Base-by-base conservation (phyloP, 2,329 filamentous ascomycete species). In the Colletotrichum sp. region DNA sequence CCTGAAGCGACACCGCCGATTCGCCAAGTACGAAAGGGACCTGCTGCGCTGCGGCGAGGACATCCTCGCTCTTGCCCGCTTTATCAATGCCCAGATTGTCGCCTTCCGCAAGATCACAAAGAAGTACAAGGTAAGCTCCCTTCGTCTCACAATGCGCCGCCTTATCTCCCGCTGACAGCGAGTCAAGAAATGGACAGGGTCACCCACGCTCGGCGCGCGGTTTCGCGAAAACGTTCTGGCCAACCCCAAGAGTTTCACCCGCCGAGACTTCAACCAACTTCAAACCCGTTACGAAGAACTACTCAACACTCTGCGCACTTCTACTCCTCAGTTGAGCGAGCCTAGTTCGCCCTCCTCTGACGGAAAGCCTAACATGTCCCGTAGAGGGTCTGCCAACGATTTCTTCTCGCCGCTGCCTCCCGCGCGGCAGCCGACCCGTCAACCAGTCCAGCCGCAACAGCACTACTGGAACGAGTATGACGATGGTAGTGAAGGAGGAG, bases 381-480 rank as follows among this genome's bases (percentile, higher is more conserved):
- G 72, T 72, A 75, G 68, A 70, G 73, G 34, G 62, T 74, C 62
- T 65, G 59, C 58, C 62, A 58, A 71, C n/a, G 68, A 70, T 2
- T 68, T 74, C 58, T 72, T 72, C 29, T 18, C 69, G 24, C 69
- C 72, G 8, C 36, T 74, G 54, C 72, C 72, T 11, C 72, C 72
- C 8, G 29, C 64, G 16, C 57, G 29, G 24, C 55, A 66, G 24
- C 43, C 82, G 4, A 79, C 81, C 12, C 77, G 82, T 7, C 72
- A 77, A 16, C 74, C 76, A 8, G 43, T 58, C n/a, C 78, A 72
- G 65, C 77, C 81, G 9, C 80, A 81, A 65, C 78, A 83, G 18
- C 85, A 86, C 59, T 97, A 96, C 80, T 97, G 95, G 94, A 96
- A 94, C 82, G 95, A 97, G 81, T 97, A 96, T 81, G 95, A 97